These are phyloP conservation scores for Epichloe aotearoae DNA, from an alignment of 2,329 filamentous ascomycete species.

Conservation along the genomic window DNA sequence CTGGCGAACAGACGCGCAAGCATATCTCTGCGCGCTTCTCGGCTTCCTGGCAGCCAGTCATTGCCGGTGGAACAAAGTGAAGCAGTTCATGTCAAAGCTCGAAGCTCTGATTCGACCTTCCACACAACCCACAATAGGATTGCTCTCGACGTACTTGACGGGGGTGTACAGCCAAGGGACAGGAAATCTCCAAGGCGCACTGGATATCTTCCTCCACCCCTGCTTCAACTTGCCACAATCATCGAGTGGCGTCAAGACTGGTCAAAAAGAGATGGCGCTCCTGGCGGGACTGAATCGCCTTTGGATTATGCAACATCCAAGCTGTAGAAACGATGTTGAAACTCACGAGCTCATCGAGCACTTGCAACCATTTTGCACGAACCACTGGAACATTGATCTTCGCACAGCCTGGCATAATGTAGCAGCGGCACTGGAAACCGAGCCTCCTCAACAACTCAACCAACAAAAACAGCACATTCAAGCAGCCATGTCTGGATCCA, in stretches of 20 bases:
- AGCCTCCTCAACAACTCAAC: constrained; percentile 53
- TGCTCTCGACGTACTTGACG: constrained; percentile 56
- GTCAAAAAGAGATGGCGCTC: constrained; percentile 50
- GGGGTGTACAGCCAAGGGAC: constrained; percentile 63
- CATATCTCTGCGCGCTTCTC: constrained; percentile 58
- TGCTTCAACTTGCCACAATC: constrained; percentile 35
- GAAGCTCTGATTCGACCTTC: constrained; percentile 28
- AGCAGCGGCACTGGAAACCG: constrained; percentile 50
- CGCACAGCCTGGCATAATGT: constrained; percentile 66
- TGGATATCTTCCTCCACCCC: constrained; percentile 50
- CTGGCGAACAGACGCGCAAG: constrained; percentile 53
- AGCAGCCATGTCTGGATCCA: constrained; percentile 55
- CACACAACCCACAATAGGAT: constrained; percentile 26
- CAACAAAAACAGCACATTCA: constrained; percentile 70
- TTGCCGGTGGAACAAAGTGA: constrained; percentile 56
- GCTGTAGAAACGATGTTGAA: constrained; percentile 41
- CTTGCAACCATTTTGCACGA: constrained; percentile 53
- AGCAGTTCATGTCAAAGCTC: constrained; percentile 41
- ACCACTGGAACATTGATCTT: constrained; percentile 62
- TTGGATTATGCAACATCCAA: constrained; percentile 56
- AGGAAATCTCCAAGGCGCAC: constrained; percentile 56
- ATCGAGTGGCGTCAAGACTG: constrained; percentile 29
- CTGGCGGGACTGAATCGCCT: constrained; percentile 55
- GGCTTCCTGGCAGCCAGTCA: constrained; percentile 57
- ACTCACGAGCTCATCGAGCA: constrained; percentile 49